phyloP scores from a whole-genome alignment of 306 rosid species.

The Alnus glutinosa region DNA sequence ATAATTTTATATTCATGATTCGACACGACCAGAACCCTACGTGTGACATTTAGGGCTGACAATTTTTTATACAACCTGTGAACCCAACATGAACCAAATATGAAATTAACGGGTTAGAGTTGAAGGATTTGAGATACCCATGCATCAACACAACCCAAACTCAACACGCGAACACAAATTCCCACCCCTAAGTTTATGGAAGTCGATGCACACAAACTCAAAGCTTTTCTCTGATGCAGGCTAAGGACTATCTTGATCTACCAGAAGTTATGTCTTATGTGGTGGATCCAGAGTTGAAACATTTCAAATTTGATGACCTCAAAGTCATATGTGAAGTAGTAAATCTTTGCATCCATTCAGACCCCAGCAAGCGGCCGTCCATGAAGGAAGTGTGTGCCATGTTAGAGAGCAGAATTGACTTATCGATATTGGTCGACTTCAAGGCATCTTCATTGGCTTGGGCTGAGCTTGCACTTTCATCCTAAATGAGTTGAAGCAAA shows the following conservation, averaged over 20 bases:
- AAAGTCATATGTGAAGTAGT: conserved; percentile 77
- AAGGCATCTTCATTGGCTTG: conserved; percentile 91
- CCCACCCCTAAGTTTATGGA: not conserved
- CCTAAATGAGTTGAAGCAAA: conserved; percentile 54
- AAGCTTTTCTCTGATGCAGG: conserved; percentile 53
- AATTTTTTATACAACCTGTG: too few relatives aligned
- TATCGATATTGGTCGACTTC: conserved; percentile 67
- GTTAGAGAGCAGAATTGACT: conserved; percentile 86
- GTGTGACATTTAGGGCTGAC: too few relatives aligned
- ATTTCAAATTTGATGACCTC: conserved; percentile 74
- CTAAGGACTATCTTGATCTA: conserved; percentile 73
- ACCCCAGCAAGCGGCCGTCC: conserved; percentile 51
- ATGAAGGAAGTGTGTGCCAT: conserved; percentile 67
- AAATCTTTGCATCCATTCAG: conserved; percentile 67
- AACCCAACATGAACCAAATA: too few relatives aligned
- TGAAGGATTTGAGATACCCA: too few relatives aligned
- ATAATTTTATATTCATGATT: too few relatives aligned
- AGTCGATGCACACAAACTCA: conserved; percentile 17
- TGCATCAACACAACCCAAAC: too few relatives aligned
- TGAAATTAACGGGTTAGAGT: too few relatives aligned
- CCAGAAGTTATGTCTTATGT: conserved; percentile 74
- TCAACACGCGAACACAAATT: too few relatives aligned
- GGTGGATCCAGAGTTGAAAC: conserved; percentile 83
- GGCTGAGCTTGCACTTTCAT: conserved; percentile 94
- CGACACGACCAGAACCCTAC: too few relatives aligned